Evolutionary conservation across 208 protist genomes (phyloP), one percentile per base, ranked within the genome.

Genomic region (Jaenimonas drosophilae): DNA sequence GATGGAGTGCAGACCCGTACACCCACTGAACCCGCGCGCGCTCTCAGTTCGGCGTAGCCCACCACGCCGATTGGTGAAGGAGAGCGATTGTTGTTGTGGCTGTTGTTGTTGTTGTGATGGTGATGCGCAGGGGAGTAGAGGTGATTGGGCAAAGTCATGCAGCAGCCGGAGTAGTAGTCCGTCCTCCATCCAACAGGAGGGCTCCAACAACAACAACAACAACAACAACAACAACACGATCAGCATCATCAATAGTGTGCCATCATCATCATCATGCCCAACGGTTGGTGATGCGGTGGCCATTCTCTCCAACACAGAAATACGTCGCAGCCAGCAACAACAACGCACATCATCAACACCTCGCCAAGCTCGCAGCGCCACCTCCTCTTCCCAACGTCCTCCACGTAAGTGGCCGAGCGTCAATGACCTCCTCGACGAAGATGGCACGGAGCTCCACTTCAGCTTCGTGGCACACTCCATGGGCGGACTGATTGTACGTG

Each of bases 401-500:
- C n/a, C n/a, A n/a, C n/a, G n/a, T n/a, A n/a, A n/a, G n/a, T n/a
- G n/a, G n/a, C n/a, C n/a, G n/a, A 16, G 14, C 17, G 37, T 20
- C 6, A 32, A 11, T 14, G 32, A 5, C 4, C 7, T 5, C 9
- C 30, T 14, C 24, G 3, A 39, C 14, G 39, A 47, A 9, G 14
- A 44, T 20, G 41, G 38, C 28, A 31, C 42, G 7, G 31, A 42
- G 14, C 38, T 89, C 17, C 60, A 71, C 27, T 53, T 89, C 31
- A 68, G 54, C 34, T 76, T 77, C 27, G 63, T 83, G 3, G 61
- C 49, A 0, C 60, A 73, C 45, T 70, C 63, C 23, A 88, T 88
- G 75, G 75, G 79, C 16, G 75, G 75, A 20, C 49, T 88, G 14
- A 67, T 88, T 3, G 55, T 84, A 1, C 65, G 79, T 6, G 59